Evolutionary conservation across 495 filamentous ascomycete species (phyloP).

Genomic region (Lasiosphaeria hispida): DNA sequence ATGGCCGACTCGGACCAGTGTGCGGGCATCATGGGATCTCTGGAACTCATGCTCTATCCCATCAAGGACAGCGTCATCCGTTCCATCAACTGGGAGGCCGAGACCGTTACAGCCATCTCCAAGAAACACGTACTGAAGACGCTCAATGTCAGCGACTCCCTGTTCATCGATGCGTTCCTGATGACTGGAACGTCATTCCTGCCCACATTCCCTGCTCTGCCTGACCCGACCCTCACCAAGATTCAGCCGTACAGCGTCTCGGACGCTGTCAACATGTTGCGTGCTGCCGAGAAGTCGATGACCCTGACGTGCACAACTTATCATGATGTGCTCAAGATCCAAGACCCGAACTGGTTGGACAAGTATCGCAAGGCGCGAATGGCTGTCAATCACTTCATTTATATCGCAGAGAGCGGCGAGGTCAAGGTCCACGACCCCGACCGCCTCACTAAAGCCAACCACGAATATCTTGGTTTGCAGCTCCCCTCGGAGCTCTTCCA

Average conservation of each 20-base stretch:
- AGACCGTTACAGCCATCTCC: constrained; percentile 66
- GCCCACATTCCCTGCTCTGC: constrained; percentile 70
- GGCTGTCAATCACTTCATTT: constrained; percentile 80
- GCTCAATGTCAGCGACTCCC: constrained; percentile 64
- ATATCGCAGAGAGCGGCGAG: constrained; percentile 71
- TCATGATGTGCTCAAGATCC: constrained; percentile 65
- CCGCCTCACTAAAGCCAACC: constrained; percentile 71
- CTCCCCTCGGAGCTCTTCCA: constrained; percentile 89
- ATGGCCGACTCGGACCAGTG: constrained; percentile 64
- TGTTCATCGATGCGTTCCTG: constrained; percentile 79
- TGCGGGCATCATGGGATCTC: constrained; percentile 77
- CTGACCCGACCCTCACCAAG: constrained; percentile 47
- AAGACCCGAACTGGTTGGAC: constrained; percentile 73
- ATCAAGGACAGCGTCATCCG: constrained; percentile 76
- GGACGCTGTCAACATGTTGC: constrained; percentile 70
- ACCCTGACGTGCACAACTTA: constrained; percentile 64
- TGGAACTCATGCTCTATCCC: constrained; percentile 86
- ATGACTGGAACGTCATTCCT: constrained; percentile 82
- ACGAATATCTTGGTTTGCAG: constrained; percentile 84
- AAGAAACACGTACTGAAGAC: constrained; percentile 68
- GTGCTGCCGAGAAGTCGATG: constrained; percentile 60
- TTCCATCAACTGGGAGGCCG: constrained; percentile 65
- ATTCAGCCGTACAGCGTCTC: constrained; percentile 55
- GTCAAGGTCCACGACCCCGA: constrained; percentile 69
- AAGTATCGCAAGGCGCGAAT: constrained; percentile 80